Evolutionary conservation across 2,329 filamentous ascomycete species (phyloP).

Genomic region (Paecilomyces fulvus): DNA sequence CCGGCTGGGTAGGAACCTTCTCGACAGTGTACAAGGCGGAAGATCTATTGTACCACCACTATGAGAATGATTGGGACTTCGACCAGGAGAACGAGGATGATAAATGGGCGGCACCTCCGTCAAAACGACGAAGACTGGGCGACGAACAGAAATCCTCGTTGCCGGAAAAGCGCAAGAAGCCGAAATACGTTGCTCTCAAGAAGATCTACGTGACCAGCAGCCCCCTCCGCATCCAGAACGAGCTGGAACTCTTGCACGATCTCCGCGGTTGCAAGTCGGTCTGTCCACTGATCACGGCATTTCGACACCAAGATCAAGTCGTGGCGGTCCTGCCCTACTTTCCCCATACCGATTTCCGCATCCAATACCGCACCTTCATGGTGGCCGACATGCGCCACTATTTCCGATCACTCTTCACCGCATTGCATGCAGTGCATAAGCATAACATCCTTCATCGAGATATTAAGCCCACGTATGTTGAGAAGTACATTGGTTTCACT

Average conservation of each 20-base stretch:
- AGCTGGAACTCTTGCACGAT: slow-evolving; percentile 86
- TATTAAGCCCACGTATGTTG: slow-evolving; percentile 73
- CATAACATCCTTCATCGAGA: slow-evolving; percentile 85
- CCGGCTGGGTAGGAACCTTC: slow-evolving; percentile 65
- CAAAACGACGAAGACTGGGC: slow-evolving; percentile 45
- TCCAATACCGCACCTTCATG: slow-evolving; percentile 84
- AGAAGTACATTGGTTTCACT: background rate
- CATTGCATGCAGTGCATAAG: slow-evolving; percentile 72
- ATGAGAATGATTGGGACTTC: slow-evolving; percentile 80
- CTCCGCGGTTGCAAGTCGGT: slow-evolving; percentile 75
- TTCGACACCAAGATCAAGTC: slow-evolving; percentile 87
- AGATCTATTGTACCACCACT: slow-evolving; percentile 75
- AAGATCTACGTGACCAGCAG: slow-evolving; percentile 99
- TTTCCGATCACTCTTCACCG: slow-evolving; percentile 78
- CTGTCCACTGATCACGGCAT: slow-evolving; percentile 95
- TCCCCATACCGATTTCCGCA: slow-evolving; percentile 83
- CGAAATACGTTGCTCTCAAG: slow-evolving; percentile 90
- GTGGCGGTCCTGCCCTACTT: slow-evolving; percentile 94
- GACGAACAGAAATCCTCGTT: slow-evolving; percentile 24
- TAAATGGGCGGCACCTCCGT: slow-evolving; percentile 62
- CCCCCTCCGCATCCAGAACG: slow-evolving; percentile 86
- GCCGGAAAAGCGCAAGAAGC: slow-evolving; percentile 37
- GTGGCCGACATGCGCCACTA: slow-evolving; percentile 82
- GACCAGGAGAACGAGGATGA: slow-evolving; percentile 52
- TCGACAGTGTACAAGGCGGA: slow-evolving; percentile 99